Conservation (phyloP, 1,139 yeast genomes). For the Debaryomyces udenii region DNA sequence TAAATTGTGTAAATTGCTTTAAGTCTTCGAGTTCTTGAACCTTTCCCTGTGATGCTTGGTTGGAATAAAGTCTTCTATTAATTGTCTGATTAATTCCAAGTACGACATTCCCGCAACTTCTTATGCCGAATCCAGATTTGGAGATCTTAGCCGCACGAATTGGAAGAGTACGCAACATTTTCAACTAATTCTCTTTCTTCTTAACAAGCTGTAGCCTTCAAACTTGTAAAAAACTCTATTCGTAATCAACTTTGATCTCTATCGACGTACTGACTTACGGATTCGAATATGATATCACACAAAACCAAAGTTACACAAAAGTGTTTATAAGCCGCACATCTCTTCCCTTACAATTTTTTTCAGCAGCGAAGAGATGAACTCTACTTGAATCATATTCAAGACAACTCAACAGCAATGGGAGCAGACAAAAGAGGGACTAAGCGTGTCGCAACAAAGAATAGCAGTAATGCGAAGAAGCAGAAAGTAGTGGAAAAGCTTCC, state of each 20-base stretch:
- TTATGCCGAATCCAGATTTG: slow-evolving; percentile 2
- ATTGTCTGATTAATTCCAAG: slow-evolving; percentile 1
- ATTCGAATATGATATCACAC: background rate
- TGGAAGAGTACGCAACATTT: slow-evolving; percentile 6
- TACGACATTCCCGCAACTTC: background rate
- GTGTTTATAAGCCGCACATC: slow-evolving; percentile 6
- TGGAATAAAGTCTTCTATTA: slow-evolving; percentile 9
- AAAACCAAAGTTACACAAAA: slow-evolving; percentile 9
- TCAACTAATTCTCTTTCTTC: background rate
- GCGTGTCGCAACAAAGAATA: slow-evolving; percentile 30
- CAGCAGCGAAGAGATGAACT: slow-evolving; percentile 4
- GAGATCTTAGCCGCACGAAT: slow-evolving; percentile 3
- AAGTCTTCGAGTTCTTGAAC: slow-evolving; percentile 26
- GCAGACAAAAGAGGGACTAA: slow-evolving; percentile 36
- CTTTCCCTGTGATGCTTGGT: slow-evolving; percentile 12
- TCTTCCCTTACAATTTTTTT: slow-evolving; percentile 6
- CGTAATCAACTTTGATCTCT: too few relatives aligned
- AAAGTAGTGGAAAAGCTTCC: slow-evolving; percentile 24
- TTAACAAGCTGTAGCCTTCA: too few relatives aligned
- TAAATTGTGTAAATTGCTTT: slow-evolving; percentile 20
- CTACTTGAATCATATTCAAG: background rate
- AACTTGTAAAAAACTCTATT: too few relatives aligned
- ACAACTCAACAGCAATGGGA: slow-evolving; percentile 22
- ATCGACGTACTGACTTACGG: too few relatives aligned
- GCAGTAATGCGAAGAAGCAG: slow-evolving; percentile 28